phyloP scores from a whole-genome alignment of 257 asterid species.

The Fraxinus pennsylvanica region DNA sequence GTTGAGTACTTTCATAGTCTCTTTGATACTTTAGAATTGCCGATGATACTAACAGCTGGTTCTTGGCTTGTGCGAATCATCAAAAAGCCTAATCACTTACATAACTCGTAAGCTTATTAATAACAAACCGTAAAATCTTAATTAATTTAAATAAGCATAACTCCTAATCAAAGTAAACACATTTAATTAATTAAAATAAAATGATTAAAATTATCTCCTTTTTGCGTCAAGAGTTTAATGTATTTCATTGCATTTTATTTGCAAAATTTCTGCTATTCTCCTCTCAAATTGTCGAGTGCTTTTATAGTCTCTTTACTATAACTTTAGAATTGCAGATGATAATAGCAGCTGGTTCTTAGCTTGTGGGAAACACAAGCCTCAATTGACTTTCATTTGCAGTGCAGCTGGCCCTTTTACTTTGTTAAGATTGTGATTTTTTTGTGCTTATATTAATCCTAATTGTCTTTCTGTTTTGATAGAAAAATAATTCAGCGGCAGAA shows the following conservation, averaged over 20 bases:
- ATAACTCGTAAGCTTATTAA: too few species aligned
- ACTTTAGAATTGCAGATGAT: constrained; percentile 6
- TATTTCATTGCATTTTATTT: constrained; percentile 14
- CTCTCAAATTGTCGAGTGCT: constrained; percentile 9
- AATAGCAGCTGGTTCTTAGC: not conserved
- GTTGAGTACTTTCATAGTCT: not conserved
- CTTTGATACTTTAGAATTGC: constrained; percentile 11
- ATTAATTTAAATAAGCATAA: not conserved
- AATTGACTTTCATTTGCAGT: constrained; percentile 1
- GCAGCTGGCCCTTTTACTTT: not conserved
- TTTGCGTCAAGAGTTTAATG: not conserved
- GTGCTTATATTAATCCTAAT: constrained; percentile 13
- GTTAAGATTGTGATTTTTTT: not conserved
- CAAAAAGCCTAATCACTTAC: too few species aligned
- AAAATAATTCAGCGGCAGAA: constrained; percentile 53
- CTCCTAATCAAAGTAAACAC: not conserved
- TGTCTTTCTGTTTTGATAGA: constrained; percentile 38
- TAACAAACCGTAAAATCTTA: not conserved
- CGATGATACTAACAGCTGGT: not conserved
- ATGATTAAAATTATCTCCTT: not conserved
- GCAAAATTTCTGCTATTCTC: constrained; percentile 1
- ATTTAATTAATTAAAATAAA: not conserved
- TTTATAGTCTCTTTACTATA: not conserved
- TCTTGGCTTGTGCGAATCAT: not conserved
- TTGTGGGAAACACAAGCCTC: not conserved